Evolutionary conservation across 495 filamentous ascomycete genomes (phyloP), one percentile per base, ranked within the genome.

Genomic region (Aspergillus mulundensis): DNA sequence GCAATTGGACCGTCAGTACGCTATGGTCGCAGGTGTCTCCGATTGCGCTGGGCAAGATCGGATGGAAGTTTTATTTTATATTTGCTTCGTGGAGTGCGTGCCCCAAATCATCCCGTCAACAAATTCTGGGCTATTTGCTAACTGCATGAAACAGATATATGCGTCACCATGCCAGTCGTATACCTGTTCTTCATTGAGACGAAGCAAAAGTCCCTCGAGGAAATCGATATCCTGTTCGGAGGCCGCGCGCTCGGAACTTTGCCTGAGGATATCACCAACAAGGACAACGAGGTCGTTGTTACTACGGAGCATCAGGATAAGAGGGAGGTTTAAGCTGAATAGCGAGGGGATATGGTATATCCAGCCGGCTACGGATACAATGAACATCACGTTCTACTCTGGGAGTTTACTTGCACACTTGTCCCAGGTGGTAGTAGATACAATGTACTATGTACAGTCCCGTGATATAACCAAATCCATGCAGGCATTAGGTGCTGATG

Each of bases 111-210:
- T 14, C 15, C 19, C 44, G 18, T 38, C 24, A 0, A 7, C 7
- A 23, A 16, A 28, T 10, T 10, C 12, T 15, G 7, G 32, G 25
- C 25, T 8, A 28, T 3, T 28, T 28, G 21, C 36, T 52, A 41
- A 50, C 16, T 6, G 2, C n/a, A 41, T 28, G 4, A 24, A 30
- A 28, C 59, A 69, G 71, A 75, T 61, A 46, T 70, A 8, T 64
- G 58, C 34, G 48, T 75, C 55, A 56, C 69, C 11, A 42, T 73
- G 41, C 68, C 69, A 0, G 68, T 74, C 0, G 71, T 84, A 8
- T 81, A 72, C 60, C 74, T 83, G 62, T 68, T 79, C 34, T 82
- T 82, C 61, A 75, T 74, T 43, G 80, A 84, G 62, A 83, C 80
- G 0, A 83, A 80, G 47, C 74, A 78, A 49, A 69, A 83, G 36